Conservation (phyloP, 2,329 filamentous ascomycete species). For the Xylariaceae sp. region DNA sequence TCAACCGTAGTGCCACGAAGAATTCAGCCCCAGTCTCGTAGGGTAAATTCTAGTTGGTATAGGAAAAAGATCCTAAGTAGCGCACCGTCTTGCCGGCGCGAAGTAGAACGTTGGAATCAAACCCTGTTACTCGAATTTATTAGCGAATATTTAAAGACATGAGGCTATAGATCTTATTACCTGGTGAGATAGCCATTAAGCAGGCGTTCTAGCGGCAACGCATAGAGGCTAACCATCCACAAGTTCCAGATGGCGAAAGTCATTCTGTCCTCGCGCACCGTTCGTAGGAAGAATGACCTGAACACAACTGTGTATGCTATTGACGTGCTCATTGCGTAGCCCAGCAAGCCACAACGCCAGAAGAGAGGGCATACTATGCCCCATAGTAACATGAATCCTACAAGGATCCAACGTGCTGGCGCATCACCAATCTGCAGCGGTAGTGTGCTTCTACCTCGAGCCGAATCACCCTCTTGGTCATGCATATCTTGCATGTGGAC, state of each 20-base stretch:
- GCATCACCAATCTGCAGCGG: slow-evolving; percentile 27
- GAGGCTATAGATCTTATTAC: too few species aligned
- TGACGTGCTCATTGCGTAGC: not conserved
- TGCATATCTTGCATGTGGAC: slow-evolving; percentile 31
- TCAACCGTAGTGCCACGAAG: too few species aligned
- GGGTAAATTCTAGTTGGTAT: too few species aligned
- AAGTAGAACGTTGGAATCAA: too few species aligned
- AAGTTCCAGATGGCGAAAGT: slow-evolving; percentile 6
- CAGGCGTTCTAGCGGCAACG: too few species aligned
- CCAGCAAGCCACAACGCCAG: slow-evolving; percentile 4
- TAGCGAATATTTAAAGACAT: too few species aligned
- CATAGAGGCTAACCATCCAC: slow-evolving; percentile 7
- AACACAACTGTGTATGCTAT: not conserved
- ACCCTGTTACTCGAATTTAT: too few species aligned
- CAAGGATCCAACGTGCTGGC: slow-evolving; percentile 1
- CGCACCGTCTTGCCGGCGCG: too few species aligned
- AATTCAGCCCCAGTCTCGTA: too few species aligned
- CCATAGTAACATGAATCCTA: not conserved
- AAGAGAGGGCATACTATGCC: not conserved
- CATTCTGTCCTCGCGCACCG: not conserved
- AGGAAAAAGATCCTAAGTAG: too few species aligned
- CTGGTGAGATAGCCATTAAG: too few species aligned
- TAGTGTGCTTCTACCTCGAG: slow-evolving; percentile 24
- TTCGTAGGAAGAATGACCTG: not conserved
- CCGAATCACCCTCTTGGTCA: slow-evolving; percentile 30